A percentile compares a stretch with the other conserved stretches of the same genome.
These are phyloP conservation scores for Colletotrichum sp. DNA, from an alignment of 2,329 filamentous ascomycete genomes.

Conservation along the genomic window DNA sequence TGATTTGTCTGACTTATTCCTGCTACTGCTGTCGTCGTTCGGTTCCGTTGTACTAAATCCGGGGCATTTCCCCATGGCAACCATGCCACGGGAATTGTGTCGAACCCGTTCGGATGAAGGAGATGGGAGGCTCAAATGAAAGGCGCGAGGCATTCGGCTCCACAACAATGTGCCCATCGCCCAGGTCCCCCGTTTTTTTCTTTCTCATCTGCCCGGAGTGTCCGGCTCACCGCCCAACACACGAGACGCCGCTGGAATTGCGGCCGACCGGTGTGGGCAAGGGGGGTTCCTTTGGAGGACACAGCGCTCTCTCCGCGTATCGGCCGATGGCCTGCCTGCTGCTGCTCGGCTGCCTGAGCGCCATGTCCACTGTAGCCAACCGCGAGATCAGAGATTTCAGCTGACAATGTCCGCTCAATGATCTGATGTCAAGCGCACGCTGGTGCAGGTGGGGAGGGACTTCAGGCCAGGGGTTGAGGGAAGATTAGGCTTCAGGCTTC, in stretches of 20 bases:
- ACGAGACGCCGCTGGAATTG: not conserved
- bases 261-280: not conserved
- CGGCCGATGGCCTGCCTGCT: not conserved
- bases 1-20: not conserved
- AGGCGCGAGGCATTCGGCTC: not conserved
- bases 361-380: not conserved
- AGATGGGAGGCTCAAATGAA: not conserved
- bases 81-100: not conserved
- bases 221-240: constrained; percentile 9
- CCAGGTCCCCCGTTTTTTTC: not conserved
- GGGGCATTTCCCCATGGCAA: not conserved
- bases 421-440: constrained; percentile 5
- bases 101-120: not conserved
- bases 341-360: not conserved
- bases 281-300: not conserved
- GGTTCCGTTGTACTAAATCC: not conserved
- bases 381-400: not conserved
- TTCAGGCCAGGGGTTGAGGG: not conserved
- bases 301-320: not conserved
- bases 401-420: not conserved
- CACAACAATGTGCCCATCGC: not conserved
- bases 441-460: not conserved
- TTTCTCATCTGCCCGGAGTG: not conserved
- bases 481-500: not conserved
- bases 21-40: not conserved